Conservation (phyloP, 768 basidiomycete species). For the Suillus decipiens region DNA sequence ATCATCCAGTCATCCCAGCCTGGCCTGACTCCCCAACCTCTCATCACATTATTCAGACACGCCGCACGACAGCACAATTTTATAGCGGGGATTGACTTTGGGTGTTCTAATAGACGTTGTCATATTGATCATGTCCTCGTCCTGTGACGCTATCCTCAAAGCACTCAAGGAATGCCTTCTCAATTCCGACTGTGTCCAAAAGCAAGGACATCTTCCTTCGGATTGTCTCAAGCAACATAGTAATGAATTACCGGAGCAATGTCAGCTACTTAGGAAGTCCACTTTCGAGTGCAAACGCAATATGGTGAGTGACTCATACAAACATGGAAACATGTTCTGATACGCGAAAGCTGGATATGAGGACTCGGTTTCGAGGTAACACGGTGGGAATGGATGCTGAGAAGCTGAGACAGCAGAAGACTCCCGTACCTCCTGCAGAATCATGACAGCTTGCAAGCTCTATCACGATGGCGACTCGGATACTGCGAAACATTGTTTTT, state of each 20-base stretch:
- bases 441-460: neutral
- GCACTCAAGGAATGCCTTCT: constrained; percentile 86
- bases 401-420: constrained; percentile 13
- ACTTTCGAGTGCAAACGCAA: constrained; percentile 91
- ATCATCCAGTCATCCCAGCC: neutral
- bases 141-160: constrained; percentile 72
- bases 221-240: constrained; percentile 79
- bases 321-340: constrained; percentile 1
- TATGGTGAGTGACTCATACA: constrained; percentile 56
- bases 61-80: neutral
- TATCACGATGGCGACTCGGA: neutral
- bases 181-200: constrained; percentile 84
- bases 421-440: constrained; percentile 9
- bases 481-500: neutral
- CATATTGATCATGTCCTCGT: constrained; percentile 62
- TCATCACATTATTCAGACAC: neutral
- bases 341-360: constrained; percentile 69
- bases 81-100: neutral
- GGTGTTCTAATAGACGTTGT: neutral
- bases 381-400: constrained; percentile 49
- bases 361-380: constrained; percentile 80
- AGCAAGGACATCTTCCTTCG: constrained; percentile 76
- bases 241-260: constrained; percentile 78
- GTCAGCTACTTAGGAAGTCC: constrained; percentile 75
- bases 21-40: neutral